Evolutionary conservation across 176 grass and related monocot species (phyloP), one percentile per base, ranked within the genome.

Genomic region (Elaeis guineensis): DNA sequence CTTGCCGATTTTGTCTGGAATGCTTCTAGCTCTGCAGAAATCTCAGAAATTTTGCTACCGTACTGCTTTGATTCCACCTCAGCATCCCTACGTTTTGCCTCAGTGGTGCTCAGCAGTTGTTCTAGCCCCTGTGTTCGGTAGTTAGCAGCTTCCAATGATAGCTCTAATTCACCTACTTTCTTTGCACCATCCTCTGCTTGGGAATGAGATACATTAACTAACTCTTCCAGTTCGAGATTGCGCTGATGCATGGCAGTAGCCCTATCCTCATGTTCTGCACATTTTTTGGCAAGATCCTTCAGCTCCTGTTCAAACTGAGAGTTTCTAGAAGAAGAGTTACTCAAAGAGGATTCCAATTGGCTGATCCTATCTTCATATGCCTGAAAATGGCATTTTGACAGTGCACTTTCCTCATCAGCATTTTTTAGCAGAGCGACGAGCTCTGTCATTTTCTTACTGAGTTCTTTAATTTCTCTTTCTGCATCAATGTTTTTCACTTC

Each of bases 11-110:
- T 85, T 64, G 76, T 69, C 67, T 83, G 83, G 87, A 78, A 83
- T 59, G 81, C 64, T 71, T 89, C 81, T 69, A 89, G 57, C 61
- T 90, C 75, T 4, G 48, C 60, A 52, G 65, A 85, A 82, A 90
- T 68, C 17, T 82, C 75, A 62, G 75, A 76, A 52, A 85, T 54
- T 49, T 67, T 82, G 30, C 61, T 19, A 72, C 66, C 44, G 22
- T 32, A 77, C 60, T 21, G 19, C 48, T 69, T 77, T 29, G 59
- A 70, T 72, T 77, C 78, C 25, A 6, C 26, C 48, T 58, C 74
- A 65, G 69, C 56, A 73, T 76, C 64, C 77, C 69, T 79, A 76
- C 65, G 71, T 65, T 91, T 80, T 77, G 25, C 70, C 58, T 62
- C 57, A 55, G 59, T 54, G 5, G 22, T 53, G 21, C 18, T 16